A percentile compares a stretch with the other conserved stretches of the same genome.
phyloP scores from a whole-genome alignment of 495 filamentous ascomycete genomes.

The Lasiosphaeris hirsuta region DNA sequence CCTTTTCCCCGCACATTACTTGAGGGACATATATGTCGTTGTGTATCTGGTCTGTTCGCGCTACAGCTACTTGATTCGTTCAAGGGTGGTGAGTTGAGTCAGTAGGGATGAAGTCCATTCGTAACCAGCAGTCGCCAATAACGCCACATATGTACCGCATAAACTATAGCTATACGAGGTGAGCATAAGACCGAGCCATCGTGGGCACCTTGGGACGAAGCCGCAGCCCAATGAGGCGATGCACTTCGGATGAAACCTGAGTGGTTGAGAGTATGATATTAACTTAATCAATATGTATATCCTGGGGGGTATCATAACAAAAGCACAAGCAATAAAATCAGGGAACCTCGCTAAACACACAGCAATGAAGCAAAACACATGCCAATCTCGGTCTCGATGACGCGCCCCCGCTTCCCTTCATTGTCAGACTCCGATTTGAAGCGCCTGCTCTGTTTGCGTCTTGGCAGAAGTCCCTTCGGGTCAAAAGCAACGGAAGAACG shows the following conservation, averaged over 20 bases:
- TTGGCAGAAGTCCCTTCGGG: background rate
- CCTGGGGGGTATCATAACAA: constrained; percentile 8
- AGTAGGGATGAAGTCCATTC: no score
- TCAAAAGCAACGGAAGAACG: no score
- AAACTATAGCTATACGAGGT: no score
- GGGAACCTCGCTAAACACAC: constrained; percentile 1
- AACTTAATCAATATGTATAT: constrained; percentile 3
- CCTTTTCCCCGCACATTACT: no score
- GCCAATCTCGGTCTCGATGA: background rate
- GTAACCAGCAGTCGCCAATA: no score
- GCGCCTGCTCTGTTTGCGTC: background rate
- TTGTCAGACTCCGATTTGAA: no score
- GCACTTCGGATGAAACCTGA: background rate
- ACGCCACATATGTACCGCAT: no score
- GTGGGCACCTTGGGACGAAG: background rate
- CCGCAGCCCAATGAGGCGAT: background rate
- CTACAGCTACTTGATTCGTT: no score
- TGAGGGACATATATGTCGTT: no score
- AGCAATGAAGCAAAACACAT: background rate
- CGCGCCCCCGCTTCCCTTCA: background rate
- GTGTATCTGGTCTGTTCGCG: no score
- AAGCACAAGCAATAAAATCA: background rate
- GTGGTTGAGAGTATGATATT: constrained; percentile 1
- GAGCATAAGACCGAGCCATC: background rate
- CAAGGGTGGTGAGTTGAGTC: no score